Conservation (phyloP, 2,329 filamentous ascomycete genomes). For the Metarhizium album region DNA sequence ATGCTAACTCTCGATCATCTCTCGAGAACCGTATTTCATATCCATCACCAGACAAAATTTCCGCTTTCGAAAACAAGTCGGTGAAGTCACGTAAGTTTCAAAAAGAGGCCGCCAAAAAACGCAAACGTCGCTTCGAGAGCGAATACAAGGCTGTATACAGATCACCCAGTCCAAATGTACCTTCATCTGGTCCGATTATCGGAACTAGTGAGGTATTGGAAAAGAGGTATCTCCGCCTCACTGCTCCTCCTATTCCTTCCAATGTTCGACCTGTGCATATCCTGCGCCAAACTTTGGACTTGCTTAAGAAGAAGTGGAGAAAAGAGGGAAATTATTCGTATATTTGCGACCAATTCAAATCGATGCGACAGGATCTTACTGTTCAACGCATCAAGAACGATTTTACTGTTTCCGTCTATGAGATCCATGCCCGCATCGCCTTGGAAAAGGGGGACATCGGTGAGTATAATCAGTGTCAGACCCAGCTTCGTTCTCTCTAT, state of each 20-base stretch:
- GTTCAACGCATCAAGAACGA: conserved; percentile 95
- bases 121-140: conserved; percentile 74
- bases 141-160: conserved; percentile 47
- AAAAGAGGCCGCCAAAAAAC: conserved; percentile 73
- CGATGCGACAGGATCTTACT: conserved; percentile 91
- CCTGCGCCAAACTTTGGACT: conserved; percentile 72
- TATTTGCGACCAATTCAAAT: conserved; percentile 99
- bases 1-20: conserved; percentile 45
- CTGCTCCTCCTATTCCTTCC: conserved; percentile 76
- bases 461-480: conserved; percentile 99
- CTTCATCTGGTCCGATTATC: conserved; percentile 61
- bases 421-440: conserved; percentile 94
- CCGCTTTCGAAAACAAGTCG: conserved; percentile 33
- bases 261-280: conserved; percentile 76
- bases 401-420: conserved; percentile 93
- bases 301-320: conserved; percentile 91
- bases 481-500: conserved; percentile 88
- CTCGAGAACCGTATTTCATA: conserved; percentile 71
- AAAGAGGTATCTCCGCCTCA: conserved; percentile 91
- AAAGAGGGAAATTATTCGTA: conserved; percentile 90
- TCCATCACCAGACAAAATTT: conserved; percentile 32
- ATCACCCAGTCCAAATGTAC: conserved; percentile 46
- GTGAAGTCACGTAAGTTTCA: conserved; percentile 74
- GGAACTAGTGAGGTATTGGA: conserved; percentile 77
- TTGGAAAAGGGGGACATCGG: conserved; percentile 97